A percentile compares a stretch with the other conserved stretches of the same genome.
Evolutionary conservation across 2,329 filamentous ascomycete species (phyloP).

Genomic region (Xylaria sp.): DNA sequence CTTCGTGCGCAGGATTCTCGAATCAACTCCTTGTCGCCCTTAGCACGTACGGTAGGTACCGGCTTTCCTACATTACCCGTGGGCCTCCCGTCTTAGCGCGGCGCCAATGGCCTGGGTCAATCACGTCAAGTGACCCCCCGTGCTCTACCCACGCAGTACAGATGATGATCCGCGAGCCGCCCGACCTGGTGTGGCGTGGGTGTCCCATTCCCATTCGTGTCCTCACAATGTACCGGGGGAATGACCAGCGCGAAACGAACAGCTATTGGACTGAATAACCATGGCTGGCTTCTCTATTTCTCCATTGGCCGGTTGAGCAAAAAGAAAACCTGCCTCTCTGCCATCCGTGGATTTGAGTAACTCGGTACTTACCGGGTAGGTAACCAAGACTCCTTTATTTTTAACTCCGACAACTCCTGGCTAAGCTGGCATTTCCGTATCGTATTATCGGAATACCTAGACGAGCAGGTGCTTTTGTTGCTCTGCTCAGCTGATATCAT

Average conservation of each 20-base stretch:
- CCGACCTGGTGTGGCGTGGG: not conserved
- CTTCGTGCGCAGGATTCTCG: not conserved
- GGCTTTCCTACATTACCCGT: not conserved
- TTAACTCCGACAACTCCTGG: no score
- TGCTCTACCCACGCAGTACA: not conserved
- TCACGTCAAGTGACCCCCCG: not conserved
- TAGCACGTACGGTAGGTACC: not conserved
- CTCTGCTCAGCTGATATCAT: not conserved
- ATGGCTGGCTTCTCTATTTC: not conserved
- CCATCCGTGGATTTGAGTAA: no score
- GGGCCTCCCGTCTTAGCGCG: not conserved
- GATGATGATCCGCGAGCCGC: not conserved
- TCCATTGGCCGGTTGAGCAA: not conserved
- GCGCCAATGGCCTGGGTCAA: not conserved
- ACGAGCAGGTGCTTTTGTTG: not conserved
- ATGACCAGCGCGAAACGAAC: not conserved
- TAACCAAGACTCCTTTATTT: no score
- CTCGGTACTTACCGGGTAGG: no score
- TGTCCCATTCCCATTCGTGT: not conserved
- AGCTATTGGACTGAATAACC: not conserved
- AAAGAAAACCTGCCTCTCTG: not conserved
- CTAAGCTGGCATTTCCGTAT: no score
- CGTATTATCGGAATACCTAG: no score
- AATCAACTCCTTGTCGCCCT: not conserved
- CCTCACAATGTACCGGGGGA: not conserved